A percentile compares a stretch with the other conserved stretches of the same genome.
These are phyloP conservation scores for Sclerotinia trifoliorum DNA, from an alignment of 2,329 filamentous ascomycete genomes.

Conservation along the genomic window DNA sequence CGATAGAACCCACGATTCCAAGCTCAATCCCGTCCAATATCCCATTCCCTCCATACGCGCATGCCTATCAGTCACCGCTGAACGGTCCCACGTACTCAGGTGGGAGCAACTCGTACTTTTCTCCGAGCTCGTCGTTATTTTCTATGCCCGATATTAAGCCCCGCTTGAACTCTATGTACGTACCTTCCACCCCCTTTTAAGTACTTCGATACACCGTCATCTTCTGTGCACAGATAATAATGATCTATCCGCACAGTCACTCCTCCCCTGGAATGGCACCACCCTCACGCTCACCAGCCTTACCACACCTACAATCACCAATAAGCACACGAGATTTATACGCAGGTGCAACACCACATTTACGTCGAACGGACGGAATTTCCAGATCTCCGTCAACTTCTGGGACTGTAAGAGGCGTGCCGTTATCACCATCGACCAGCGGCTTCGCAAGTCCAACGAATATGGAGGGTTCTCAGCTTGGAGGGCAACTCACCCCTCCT, in stretches of 20 bases:
- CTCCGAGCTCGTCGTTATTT: constrained; percentile 35
- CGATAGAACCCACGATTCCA: constrained; percentile 37
- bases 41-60: constrained; percentile 36
- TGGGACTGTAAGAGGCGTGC: constrained; percentile 35
- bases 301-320: constrained; percentile 39
- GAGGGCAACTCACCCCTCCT: constrained; percentile 38
- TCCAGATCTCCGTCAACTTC: constrained; percentile 39
- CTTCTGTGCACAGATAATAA: constrained; percentile 35
- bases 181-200: constrained; percentile 27
- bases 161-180: constrained; percentile 38
- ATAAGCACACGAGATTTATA: constrained; percentile 39
- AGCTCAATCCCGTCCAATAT: constrained; percentile 36
- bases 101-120: constrained; percentile 36
- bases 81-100: constrained; percentile 38
- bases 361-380: constrained; percentile 37
- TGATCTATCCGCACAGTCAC: constrained; percentile 35
- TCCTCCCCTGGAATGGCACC: constrained; percentile 38
- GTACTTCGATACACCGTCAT: constrained; percentile 27
- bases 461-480: constrained; percentile 37
- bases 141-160: constrained; percentile 41
- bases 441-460: constrained; percentile 40
- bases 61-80: constrained; percentile 36
- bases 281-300: constrained; percentile 37
- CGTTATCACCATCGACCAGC: constrained; percentile 39
- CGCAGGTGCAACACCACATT: constrained; percentile 36